Conservation (phyloP, 129 eudicot genomes). For the Heracleum sosnowskyi region DNA sequence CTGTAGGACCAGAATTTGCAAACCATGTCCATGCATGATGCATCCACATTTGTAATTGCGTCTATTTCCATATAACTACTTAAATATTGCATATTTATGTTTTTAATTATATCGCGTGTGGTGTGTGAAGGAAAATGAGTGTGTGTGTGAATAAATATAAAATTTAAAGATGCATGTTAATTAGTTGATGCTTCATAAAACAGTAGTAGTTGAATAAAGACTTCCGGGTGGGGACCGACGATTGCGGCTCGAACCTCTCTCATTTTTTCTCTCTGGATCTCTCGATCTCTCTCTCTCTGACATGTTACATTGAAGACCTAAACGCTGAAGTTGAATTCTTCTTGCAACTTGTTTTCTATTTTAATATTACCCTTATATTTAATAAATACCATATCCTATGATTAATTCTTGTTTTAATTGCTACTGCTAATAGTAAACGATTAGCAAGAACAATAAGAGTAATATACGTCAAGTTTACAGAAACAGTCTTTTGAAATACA, state of each 20-base stretch:
- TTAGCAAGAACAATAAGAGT: background rate
- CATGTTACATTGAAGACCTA: constrained; percentile 59
- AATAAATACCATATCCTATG: background rate
- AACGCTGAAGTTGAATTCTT: constrained; percentile 95
- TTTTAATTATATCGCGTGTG: too few relatives aligned
- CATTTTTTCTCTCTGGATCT: background rate
- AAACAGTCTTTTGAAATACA: background rate
- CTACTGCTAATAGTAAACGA: background rate
- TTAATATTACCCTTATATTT: background rate
- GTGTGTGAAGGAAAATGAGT: too few relatives aligned
- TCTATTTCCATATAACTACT: background rate
- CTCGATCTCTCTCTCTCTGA: constrained; percentile 3
- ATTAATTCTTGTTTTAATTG: background rate
- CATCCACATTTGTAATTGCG: constrained; percentile 2
- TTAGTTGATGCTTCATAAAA: background rate
- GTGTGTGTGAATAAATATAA: too few relatives aligned
- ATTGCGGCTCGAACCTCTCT: constrained; percentile 31
- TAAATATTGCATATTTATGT: background rate
- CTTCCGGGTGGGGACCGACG: constrained; percentile 18
- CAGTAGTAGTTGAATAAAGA: background rate
- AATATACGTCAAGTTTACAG: background rate
- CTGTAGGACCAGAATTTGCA: background rate
- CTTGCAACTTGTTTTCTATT: constrained; percentile 31
- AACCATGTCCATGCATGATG: background rate
- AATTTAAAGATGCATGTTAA: background rate